A percentile compares a stretch with the other conserved stretches of the same genome.
These are phyloP conservation scores for Carallia pectinifolia DNA, from an alignment of 345 rosid genomes.

Conservation along the genomic window DNA sequence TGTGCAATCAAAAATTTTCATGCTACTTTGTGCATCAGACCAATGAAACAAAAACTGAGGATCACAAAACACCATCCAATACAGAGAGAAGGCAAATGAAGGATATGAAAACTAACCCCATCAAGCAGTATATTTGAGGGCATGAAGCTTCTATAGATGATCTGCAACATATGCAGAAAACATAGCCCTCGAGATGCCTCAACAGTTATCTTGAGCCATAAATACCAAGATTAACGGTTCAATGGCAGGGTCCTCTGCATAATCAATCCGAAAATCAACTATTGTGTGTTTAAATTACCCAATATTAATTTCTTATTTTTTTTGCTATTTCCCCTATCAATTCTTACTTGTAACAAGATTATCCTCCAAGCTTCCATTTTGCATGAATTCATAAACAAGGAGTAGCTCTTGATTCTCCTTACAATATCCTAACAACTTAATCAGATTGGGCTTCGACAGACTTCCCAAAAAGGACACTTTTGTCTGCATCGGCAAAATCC, in stretches of 20 bases:
- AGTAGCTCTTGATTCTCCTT: slow-evolving; percentile 67
- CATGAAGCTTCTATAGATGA: slow-evolving; percentile 78
- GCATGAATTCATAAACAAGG: slow-evolving; percentile 79
- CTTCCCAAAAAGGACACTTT: slow-evolving; percentile 75
- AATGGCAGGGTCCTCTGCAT: slow-evolving; percentile 40
- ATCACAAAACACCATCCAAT: too few species aligned
- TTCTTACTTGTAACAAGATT: slow-evolving; percentile 76
- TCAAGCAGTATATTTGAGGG: slow-evolving; percentile 78
- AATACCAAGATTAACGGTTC: slow-evolving; percentile 79
- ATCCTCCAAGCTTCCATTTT: slow-evolving; percentile 69
- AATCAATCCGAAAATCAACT: slow-evolving; percentile 12
- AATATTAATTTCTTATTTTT: not conserved
- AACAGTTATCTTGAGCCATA: slow-evolving; percentile 60
- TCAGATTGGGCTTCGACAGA: slow-evolving; percentile 79
- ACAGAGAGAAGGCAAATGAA: too few species aligned
- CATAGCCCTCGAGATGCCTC: slow-evolving; percentile 83
- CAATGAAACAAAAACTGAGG: too few species aligned
- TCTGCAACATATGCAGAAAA: slow-evolving; percentile 65
- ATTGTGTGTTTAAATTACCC: not conserved
- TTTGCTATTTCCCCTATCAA: slow-evolving; percentile 5
- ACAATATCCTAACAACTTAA: slow-evolving; percentile 72
- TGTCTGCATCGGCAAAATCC: slow-evolving; percentile 43
- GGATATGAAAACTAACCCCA: slow-evolving; percentile 42
- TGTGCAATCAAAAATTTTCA: too few species aligned
- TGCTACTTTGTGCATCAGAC: too few species aligned